phyloP scores from a whole-genome alignment of 192 early-diverging fungal genomes.

The Borealophlyctis nickersoniae region DNA sequence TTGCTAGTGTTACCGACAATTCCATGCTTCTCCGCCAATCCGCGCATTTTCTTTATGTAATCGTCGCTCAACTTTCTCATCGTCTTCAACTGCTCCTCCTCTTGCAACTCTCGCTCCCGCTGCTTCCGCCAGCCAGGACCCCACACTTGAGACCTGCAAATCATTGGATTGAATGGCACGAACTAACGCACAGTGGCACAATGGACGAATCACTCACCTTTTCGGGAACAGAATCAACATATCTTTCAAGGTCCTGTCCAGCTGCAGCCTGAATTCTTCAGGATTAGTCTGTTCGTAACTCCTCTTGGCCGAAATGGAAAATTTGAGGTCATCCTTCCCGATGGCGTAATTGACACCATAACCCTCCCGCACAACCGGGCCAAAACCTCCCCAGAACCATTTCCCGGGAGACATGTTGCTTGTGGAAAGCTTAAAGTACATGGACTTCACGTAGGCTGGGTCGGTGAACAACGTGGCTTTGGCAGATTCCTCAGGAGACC shows the following conservation, averaged over 20 bases:
- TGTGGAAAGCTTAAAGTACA: slow-evolving; percentile 78
- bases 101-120: slow-evolving; percentile 33
- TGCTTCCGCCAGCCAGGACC: slow-evolving; percentile 44
- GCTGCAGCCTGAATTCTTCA: slow-evolving; percentile 57
- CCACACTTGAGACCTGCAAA: slow-evolving; percentile 44
- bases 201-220: slow-evolving; percentile 20
- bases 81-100: slow-evolving; percentile 33
- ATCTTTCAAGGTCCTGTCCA: slow-evolving; percentile 59
- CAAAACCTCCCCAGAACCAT: slow-evolving; percentile 55
- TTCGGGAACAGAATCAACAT: slow-evolving; percentile 62
- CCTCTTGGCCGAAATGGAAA: slow-evolving; percentile 54
- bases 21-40: slow-evolving; percentile 25
- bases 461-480: slow-evolving; percentile 71
- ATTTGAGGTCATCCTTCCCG: slow-evolving; percentile 54
- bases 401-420: slow-evolving; percentile 61
- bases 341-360: slow-evolving; percentile 60
- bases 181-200: neutral
- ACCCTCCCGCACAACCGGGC: slow-evolving; percentile 50
- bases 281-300: slow-evolving; percentile 43
- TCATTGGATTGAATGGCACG: slow-evolving; percentile 1
- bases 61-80: slow-evolving; percentile 44
- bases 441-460: slow-evolving; percentile 70
- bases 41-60: slow-evolving; percentile 30
- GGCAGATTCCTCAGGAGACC: slow-evolving; percentile 52
- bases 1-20: neutral